Base-by-base conservation (phyloP, 2,329 filamentous ascomycete genomes). In the Cytospora piceicola region DNA sequence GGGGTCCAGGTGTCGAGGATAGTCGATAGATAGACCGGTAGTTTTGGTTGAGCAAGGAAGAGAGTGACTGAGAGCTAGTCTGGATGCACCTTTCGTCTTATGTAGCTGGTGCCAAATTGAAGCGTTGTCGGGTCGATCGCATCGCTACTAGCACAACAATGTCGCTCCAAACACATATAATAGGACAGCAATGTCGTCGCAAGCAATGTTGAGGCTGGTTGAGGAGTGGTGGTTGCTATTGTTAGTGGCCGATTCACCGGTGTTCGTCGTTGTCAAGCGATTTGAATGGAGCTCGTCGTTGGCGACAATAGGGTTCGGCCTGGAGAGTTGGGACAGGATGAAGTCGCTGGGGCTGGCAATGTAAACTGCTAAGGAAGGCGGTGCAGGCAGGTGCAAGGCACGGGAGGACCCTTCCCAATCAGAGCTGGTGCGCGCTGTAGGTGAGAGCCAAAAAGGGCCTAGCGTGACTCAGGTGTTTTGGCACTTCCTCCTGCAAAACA, bases 401-500 rank as follows among this genome's bases (percentile, higher is more conserved):
- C 24, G 36, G 51, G 46, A 56, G 60, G 51, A 49, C 27, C 17
- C 17, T 56, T 42, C 34, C 65, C 62, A 67, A 67, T 62, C 58
- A 65, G 46, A 65, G 30, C 62, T 32, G 34, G 46, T 29, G 58
- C 34, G 29, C 54, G 61, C 17, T 36, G 36, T 7, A 22, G 52
- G 11, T n/a, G 49, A 22, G 24, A 17, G 20, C 65, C 59, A 22
- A 36, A 58, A 58, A 32, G 12, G 34, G 42, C 24, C 62, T 67
- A 67, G 65, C 62, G 62, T 61, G 42, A 42, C 36, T 58, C 34
- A 46, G 58, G 27, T 64, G 61, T 60, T 58, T 53, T 55, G 36
- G 54, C 55, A 58, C 52, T 61, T 54, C 62, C 52, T 61, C 58
- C 62, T 57, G 60, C 60, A 46, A 63, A 57, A 57, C 60, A 67